Base-by-base conservation (phyloP, 2,329 filamentous ascomycete genomes). In the Fusarium guadeloupense region DNA sequence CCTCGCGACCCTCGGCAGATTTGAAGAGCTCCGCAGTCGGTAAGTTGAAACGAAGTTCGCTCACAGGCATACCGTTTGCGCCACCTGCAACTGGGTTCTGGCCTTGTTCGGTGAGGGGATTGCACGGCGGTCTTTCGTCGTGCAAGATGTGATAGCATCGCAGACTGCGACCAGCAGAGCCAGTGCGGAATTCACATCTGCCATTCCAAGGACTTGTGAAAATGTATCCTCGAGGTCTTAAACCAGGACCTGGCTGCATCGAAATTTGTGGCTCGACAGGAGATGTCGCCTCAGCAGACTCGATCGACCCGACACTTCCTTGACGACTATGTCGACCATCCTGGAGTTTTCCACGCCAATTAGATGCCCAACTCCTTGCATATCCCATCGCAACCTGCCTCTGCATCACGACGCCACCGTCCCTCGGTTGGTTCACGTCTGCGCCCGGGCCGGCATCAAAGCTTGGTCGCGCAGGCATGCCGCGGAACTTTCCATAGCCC, bases 131-230 rank as follows among this genome's bases (percentile, higher is more conserved):
- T 26, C 54, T 57, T 6, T 69, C 73, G 5, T 80, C 78, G 23
- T 84, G 82, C 3, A 93, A 79, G n/a, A 85, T 78, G 73, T 96
- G 92, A 51, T 87, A 87, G 75, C 90, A 93, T 72, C 87, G 87
- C 13, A 96, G 77, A 50, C 85, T 89, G 45, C 89, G 88, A 3
- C 94, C 93, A 37, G 85, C 89, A 51, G 87, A 83, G 31, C 90
- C 89, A 0, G 93, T 95, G 14, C 85, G 82, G 75, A 98, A 98
- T 58, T 93, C 90, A 76, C 94, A 98, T 35, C 85, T 84, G 14
- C 92, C 91, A 58, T 92, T 88, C 94, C 94, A 98, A 0, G 93
- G 93, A 35, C 91, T 95, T 17, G 81, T 78, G 72, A 97, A 97
- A 1, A 87, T 84, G 75, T 96, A 96, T 16, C 88, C 89, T 26